A percentile compares a stretch with the other conserved stretches of the same genome.
Conservation (phyloP, 768 basidiomycete genomes). For the Tephrocybe sp. region DNA sequence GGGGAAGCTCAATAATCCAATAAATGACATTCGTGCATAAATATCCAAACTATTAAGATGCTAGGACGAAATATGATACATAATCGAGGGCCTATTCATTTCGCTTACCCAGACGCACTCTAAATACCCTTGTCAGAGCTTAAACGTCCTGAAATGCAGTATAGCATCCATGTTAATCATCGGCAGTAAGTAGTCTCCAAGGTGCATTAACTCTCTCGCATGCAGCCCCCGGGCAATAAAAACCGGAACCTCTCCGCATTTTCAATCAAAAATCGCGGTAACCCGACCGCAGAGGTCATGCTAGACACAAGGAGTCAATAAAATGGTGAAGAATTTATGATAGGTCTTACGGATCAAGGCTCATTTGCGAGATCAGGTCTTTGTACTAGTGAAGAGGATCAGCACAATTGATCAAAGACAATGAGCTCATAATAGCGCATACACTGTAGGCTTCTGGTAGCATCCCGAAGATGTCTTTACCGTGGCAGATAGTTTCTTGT, state of each 20-base stretch:
- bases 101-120: too few relatives aligned
- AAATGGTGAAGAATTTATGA: background rate
- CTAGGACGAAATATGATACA: background rate
- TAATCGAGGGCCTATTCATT: background rate
- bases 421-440: slow-evolving; percentile 19
- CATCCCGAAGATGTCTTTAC: slow-evolving; percentile 65
- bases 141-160: too few relatives aligned
- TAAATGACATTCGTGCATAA: too few relatives aligned
- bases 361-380: slow-evolving; percentile 51
- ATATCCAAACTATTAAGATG: background rate
- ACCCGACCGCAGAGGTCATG: slow-evolving; percentile 44
- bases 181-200: background rate
- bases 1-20: too few relatives aligned
- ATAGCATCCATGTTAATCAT: background rate
- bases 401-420: background rate
- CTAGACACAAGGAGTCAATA: slow-evolving; percentile 17
- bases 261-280: slow-evolving; percentile 50
- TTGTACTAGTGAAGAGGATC: slow-evolving; percentile 35
- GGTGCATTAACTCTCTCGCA: slow-evolving; percentile 23
- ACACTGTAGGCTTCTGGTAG: slow-evolving; percentile 60
- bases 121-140: too few relatives aligned
- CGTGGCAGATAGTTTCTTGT: slow-evolving; percentile 55
- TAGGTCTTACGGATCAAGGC: slow-evolving; percentile 45
- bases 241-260: slow-evolving; percentile 49
- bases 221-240: slow-evolving; percentile 54